A percentile compares a stretch with the other conserved stretches of the same genome.
Evolutionary conservation across 192 early-diverging fungal species (phyloP).

Genomic region (Cetraspora pellucida): DNA sequence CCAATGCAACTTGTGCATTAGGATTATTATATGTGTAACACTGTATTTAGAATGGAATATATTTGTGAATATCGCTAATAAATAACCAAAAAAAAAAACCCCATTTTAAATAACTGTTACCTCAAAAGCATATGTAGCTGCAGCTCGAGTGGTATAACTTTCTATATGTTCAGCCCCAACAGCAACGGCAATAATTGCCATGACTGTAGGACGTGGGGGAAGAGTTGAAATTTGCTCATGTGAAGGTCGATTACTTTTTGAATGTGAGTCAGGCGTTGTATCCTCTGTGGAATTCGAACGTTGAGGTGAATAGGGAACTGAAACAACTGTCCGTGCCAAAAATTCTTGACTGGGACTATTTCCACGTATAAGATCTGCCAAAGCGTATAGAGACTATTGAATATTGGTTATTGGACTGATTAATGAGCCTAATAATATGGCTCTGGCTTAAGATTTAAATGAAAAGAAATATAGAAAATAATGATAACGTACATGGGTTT

Average conservation of each 20-base stretch:
- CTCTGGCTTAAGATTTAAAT: background rate
- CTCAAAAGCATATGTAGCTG: constrained; percentile 81
- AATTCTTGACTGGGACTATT: constrained; percentile 77
- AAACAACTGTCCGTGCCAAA: constrained; percentile 73
- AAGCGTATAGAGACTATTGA: constrained; percentile 71
- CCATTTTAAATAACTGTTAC: constrained; percentile 30
- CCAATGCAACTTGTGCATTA: constrained; percentile 86
- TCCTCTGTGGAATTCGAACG: constrained; percentile 13
- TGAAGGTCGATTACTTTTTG: constrained; percentile 32
- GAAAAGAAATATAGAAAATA: background rate
- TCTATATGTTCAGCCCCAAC: constrained; percentile 56
- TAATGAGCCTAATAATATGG: background rate
- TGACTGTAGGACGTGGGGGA: constrained; percentile 75
- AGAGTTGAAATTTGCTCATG: constrained; percentile 36
- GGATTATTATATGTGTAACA: constrained; percentile 80
- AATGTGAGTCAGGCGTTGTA: background rate
- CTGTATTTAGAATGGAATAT: background rate
- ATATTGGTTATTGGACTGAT: constrained; percentile 5
- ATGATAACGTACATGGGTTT: constrained; percentile 54
- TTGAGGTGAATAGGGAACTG: constrained; percentile 50
- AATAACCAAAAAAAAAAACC: too few species aligned
- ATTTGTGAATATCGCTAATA: too few species aligned
- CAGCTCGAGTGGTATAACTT: constrained; percentile 71
- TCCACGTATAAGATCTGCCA: constrained; percentile 81
- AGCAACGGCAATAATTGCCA: constrained; percentile 78